Base-by-base conservation (phyloP, 305 asterid genomes). In the Solanum hybrid region DNA sequence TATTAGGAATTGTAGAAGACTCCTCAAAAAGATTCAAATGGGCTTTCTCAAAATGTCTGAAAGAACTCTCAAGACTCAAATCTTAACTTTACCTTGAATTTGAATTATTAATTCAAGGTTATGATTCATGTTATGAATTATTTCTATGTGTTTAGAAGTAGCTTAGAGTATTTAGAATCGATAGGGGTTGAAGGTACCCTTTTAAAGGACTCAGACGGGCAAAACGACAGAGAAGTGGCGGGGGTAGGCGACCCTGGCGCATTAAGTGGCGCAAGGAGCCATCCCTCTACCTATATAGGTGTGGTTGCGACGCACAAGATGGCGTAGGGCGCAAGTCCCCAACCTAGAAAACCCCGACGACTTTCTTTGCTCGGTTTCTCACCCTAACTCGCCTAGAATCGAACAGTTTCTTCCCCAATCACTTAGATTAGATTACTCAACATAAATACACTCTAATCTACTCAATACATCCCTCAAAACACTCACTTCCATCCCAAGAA, bases 231-330 rank as follows among this genome's bases (percentile, higher is more conserved):
- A 51, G 4, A 17, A 51, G 2, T 1, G n/a, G 66, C 0, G 4
- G n/a, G 64, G 66, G 66, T 5, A 51, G 66, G 66, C 1, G 10
- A 51, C 66, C 66, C n/a, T 51, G 66, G n/a, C 0, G n/a, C 66
- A 51, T 5, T 51, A 0, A 51, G 66, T 51, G 66, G 66, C 9
- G 4, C n/a, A 51, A 7, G 66, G n/a, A 1, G 1, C 19, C 7
- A 14, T 0, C 7, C 66, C n/a, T 5, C n/a, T 6, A 51, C 66
- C n/a, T 51, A 51, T 0, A 51, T 1, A 51, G 66, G 66, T 15
- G 66, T 51, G n/a, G n/a, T 15, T 51, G n/a, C 0, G 1, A 4
- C 0, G 9, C n/a, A 15, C n/a, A 0, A 0, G 66, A 2, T 15
- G 66, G 66, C 1, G n/a, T 51, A 51, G n/a, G 4, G n/a, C 9